phyloP scores from a whole-genome alignment of 495 filamentous ascomycete genomes.

The Hyaloscypha variabilis region DNA sequence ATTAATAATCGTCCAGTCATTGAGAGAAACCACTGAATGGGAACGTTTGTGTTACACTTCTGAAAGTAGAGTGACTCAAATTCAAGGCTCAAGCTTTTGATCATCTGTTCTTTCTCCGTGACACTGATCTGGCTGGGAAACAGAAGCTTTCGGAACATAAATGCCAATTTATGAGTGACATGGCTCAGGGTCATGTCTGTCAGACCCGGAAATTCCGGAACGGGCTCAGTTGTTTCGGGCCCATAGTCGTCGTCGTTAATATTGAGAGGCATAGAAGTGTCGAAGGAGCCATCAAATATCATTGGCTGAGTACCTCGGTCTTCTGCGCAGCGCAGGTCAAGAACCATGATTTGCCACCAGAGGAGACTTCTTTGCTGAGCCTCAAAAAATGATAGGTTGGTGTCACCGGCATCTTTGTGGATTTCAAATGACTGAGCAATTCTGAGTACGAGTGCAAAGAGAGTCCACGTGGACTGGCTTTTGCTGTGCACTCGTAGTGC shows the following conservation, averaged over 20 bases:
- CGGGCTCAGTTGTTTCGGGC: constrained; percentile 61
- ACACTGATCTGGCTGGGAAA: background rate
- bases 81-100: constrained; percentile 20
- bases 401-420: constrained; percentile 71
- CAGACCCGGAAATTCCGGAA: constrained; percentile 54
- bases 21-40: constrained; percentile 36
- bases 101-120: constrained; percentile 4
- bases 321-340: constrained; percentile 77
- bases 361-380: constrained; percentile 79
- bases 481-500: constrained; percentile 2
- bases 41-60: constrained; percentile 36
- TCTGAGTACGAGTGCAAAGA: constrained; percentile 71
- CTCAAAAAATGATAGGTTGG: constrained; percentile 70
- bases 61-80: constrained; percentile 28
- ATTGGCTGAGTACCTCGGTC: constrained; percentile 81
- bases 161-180: constrained; percentile 37
- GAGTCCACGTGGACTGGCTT: constrained; percentile 49
- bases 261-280: constrained; percentile 74
- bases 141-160: background rate
- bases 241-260: constrained; percentile 77
- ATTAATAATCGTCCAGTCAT: constrained; percentile 33
- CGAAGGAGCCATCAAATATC: constrained; percentile 67
- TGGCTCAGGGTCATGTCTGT: constrained; percentile 81
- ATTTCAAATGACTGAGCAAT: constrained; percentile 80
- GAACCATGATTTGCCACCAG: constrained; percentile 78